These are phyloP conservation scores for Chlamydomonas applanata DNA, from an alignment of 139 green algal species.

Conservation along the genomic window DNA sequence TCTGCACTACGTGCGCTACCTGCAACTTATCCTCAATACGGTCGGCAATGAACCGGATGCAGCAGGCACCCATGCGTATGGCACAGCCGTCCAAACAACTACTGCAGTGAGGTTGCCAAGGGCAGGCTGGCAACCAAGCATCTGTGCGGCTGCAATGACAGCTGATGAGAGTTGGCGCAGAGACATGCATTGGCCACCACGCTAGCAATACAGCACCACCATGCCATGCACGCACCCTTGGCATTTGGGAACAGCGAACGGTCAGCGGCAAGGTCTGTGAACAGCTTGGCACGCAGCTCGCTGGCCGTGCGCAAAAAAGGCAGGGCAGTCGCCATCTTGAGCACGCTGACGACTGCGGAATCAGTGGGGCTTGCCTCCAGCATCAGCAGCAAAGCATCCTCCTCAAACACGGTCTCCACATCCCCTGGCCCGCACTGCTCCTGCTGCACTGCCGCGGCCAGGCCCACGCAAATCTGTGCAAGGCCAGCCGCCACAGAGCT, in stretches of 20 bases:
- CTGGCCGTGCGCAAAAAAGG: not conserved
- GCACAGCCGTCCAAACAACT: too few relatives aligned
- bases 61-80: too few relatives aligned
- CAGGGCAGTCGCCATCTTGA: not conserved
- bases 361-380: conserved; percentile 14
- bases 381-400: conserved; percentile 23
- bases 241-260: not conserved
- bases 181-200: too few relatives aligned
- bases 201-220: too few relatives aligned
- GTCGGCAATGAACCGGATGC: too few relatives aligned
- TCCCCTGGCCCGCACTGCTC: conserved; percentile 16
- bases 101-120: too few relatives aligned
- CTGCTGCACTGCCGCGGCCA: conserved; percentile 41
- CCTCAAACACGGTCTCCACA: conserved; percentile 10
- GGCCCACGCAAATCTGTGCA: conserved; percentile 37
- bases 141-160: too few relatives aligned
- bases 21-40: too few relatives aligned
- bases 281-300: not conserved
- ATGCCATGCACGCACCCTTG: too few relatives aligned
- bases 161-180: too few relatives aligned
- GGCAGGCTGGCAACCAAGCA: too few relatives aligned
- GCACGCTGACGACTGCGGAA: conserved; percentile 2
- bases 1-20: too few relatives aligned
- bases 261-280: not conserved
- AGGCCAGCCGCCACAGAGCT: conserved; percentile 50